A percentile compares a stretch with the other conserved stretches of the same genome.
Conservation (phyloP, 2,329 filamentous ascomycete species). For the Fusarium succisae region DNA sequence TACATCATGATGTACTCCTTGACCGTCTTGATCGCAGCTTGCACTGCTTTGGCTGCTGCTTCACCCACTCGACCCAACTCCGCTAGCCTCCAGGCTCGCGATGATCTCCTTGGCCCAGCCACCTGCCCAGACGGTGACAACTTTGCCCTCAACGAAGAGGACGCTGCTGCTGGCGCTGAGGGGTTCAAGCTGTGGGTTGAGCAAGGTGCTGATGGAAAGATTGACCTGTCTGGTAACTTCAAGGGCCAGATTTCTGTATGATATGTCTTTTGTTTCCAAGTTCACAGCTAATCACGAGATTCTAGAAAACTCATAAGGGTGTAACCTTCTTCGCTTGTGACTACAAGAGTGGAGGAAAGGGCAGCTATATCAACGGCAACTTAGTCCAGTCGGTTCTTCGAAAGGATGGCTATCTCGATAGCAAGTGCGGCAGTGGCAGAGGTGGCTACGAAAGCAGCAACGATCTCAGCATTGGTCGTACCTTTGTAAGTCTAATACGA, state of each 20-base stretch:
- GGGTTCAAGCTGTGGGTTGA: background rate
- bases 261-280: fast-evolving
- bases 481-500: background rate
- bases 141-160: background rate
- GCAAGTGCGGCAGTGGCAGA: background rate
- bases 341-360: background rate
- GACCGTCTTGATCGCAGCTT: background rate
- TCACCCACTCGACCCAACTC: background rate
- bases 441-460: background rate
- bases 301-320: background rate
- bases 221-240: background rate
- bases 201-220: background rate
- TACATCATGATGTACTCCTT: background rate
- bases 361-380: background rate
- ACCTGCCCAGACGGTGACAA: background rate
- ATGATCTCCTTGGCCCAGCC: background rate
- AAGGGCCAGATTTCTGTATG: background rate
- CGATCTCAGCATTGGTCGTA: background rate
- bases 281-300: background rate
- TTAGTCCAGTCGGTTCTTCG: background rate
- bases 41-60: background rate
- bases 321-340: background rate
- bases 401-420: background rate
- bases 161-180: background rate
- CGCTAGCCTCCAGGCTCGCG: background rate